Evolutionary conservation across 2,329 filamentous ascomycete genomes (phyloP), one percentile per base, ranked within the genome.

Genomic region (Hysterium pulicare): DNA sequence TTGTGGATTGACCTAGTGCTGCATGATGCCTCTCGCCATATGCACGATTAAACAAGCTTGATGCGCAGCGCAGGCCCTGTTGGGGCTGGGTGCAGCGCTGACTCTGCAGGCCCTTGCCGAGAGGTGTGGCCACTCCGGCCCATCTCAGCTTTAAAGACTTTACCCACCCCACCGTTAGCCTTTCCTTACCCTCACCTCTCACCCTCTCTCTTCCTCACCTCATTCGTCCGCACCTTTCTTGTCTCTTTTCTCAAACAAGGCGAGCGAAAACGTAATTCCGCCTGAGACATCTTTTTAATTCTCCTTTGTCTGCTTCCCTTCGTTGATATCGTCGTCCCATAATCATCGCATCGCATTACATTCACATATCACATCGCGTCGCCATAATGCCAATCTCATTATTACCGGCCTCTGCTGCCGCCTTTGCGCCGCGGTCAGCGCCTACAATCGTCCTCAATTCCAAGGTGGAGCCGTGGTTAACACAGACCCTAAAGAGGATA

Each of bases 401-500:
- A 68, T 77, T 98, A 59, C 93, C 93, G 57, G 91, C 91, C 50
- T 97, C 93, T 61, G 93, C 93, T 55, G 90, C 90, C 49, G 91
- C 93, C 62, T 98, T 97, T 75, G 91, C 91, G 59, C 91, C 91
- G 57, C 82, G 93, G 62, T 89, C 89, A 37, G 90, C 88, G 20
- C 91, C 95, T 69, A 97, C 94, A 67, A 88, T 98, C 56, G 93
- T 98, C 47, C 77, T 98, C 60, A 87, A 84, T 62, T 86, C 85
- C 66, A 95, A 93, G 75, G 83, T 94, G 61, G 90, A 96, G 73
- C 87, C 90, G 46, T 98, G 93, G 93, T 79, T 97, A 70, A 98
- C 93, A 26, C 87, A 90, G 65, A 95, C 90, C 9, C 78, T 98
- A 61, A 97, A 97, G 79, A 84, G 93, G 68, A 90, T 96, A 74